Conservation (phyloP, 225 moss, liverwort and hornwort genomes). For the Antitrichia curtipendula region DNA sequence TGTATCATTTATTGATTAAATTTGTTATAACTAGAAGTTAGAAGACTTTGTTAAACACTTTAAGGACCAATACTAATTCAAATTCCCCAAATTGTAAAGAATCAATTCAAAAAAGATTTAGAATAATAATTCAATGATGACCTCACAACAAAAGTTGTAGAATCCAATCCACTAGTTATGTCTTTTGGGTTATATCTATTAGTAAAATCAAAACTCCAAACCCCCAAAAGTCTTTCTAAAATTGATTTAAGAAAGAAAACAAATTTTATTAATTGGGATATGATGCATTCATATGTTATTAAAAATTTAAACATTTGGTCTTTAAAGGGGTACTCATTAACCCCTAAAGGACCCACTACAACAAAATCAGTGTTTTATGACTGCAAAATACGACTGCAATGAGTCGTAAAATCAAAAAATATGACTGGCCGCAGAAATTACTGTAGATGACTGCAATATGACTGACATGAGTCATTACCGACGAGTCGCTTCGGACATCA, state of each 20-base stretch:
- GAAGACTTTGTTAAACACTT: background rate
- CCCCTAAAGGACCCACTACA: no score
- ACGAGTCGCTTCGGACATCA: no score
- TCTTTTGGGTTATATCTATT: background rate
- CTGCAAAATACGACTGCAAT: no score
- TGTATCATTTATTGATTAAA: background rate
- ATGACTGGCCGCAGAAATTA: no score
- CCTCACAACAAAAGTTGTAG: background rate
- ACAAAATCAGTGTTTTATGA: no score
- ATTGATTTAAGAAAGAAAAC: no score
- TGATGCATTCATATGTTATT: background rate
- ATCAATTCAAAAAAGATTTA: background rate
- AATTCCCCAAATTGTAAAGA: background rate
- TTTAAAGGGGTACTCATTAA: no score
- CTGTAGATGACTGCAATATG: no score
- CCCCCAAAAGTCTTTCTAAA: no score
- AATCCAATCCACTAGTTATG: background rate
- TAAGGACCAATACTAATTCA: background rate
- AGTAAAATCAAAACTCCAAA: background rate
- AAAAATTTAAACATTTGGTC: background rate
- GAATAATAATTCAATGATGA: background rate
- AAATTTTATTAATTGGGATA: background rate
- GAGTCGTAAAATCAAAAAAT: no score
- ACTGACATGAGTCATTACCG: no score
- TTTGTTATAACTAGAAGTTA: background rate